Evolutionary conservation across 768 basidiomycete genomes (phyloP).

Genomic region (Xerocomellus intermedius): DNA sequence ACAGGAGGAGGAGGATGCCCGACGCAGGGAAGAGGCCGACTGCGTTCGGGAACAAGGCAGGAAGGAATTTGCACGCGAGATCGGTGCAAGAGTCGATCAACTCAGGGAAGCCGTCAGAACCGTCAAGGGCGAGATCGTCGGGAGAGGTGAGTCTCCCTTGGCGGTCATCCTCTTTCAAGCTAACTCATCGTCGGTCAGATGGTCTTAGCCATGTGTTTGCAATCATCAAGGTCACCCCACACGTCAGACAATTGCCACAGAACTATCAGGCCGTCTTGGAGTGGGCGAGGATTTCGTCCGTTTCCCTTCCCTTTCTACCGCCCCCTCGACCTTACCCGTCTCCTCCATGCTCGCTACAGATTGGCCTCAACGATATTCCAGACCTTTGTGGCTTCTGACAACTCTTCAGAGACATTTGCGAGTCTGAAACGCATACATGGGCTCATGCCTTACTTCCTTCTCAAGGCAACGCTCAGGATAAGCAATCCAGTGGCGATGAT

Average conservation of each 20-base stretch:
- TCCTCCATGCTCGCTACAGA: slow-evolving; percentile 39
- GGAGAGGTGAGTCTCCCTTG: slow-evolving; percentile 52
- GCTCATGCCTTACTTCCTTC: slow-evolving; percentile 96
- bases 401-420: slow-evolving; percentile 84
- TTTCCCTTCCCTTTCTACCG: slow-evolving; percentile 14
- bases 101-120: slow-evolving; percentile 79
- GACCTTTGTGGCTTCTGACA: slow-evolving; percentile 89
- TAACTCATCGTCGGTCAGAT: slow-evolving; percentile 45
- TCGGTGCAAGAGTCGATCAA: slow-evolving; percentile 81
- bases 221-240: slow-evolving; percentile 77
- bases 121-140: slow-evolving; percentile 94
- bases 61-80: slow-evolving; percentile 82
- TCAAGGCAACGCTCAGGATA: slow-evolving; percentile 87
- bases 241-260: slow-evolving; percentile 71
- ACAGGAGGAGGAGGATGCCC: slow-evolving; percentile 78
- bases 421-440: slow-evolving; percentile 91
- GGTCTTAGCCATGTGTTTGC: slow-evolving; percentile 88
- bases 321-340: slow-evolving; percentile 6
- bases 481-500: slow-evolving; percentile 98
- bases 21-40: slow-evolving; percentile 85
- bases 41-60: slow-evolving; percentile 82
- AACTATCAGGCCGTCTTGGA: slow-evolving; percentile 91
- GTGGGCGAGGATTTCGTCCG: slow-evolving; percentile 97
- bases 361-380: slow-evolving; percentile 97
- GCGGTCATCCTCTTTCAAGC: not conserved